Evolutionary conservation across 331 rosid species (phyloP).

Genomic region (Acacia concinna): DNA sequence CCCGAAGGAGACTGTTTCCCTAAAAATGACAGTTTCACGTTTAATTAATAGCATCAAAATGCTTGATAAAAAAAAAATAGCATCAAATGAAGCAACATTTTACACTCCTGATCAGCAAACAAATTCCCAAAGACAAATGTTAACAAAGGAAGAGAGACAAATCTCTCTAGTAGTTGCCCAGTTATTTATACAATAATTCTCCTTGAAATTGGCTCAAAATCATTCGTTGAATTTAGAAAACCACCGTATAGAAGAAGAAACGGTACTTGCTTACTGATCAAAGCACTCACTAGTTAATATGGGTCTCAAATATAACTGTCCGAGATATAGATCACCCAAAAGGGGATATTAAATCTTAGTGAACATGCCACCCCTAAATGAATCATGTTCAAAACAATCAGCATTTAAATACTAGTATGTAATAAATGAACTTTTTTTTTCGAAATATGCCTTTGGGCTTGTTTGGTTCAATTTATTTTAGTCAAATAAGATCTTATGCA

Average conservation of each 20-base stretch:
- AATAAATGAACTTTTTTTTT: too few species aligned
- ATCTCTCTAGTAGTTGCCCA: neutral
- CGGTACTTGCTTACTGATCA: conserved; percentile 4
- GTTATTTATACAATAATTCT: neutral
- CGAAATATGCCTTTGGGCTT: too few species aligned
- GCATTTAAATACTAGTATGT: neutral
- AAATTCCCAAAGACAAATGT: neutral
- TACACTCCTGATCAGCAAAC: neutral
- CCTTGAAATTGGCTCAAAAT: neutral
- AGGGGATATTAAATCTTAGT: too few species aligned
- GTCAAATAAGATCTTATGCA: too few species aligned
- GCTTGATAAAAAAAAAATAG: neutral
- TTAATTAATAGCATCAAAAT: neutral
- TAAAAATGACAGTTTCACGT: conserved; percentile 43
- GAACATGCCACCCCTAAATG: neutral
- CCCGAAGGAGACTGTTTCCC: conserved; percentile 87
- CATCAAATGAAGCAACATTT: conserved; percentile 22
- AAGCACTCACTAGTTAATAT: neutral
- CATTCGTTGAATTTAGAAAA: neutral
- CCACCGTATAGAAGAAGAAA: neutral
- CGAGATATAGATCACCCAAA: neutral
- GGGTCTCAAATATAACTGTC: neutral
- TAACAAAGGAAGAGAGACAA: neutral
- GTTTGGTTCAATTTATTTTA: too few species aligned
- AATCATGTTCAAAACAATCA: neutral